Percentiles rank a stretch among this genome's conserved stretches.
Conservation (phyloP, 1,139 yeast genomes). For the Arxiozyma bovina region DNA sequence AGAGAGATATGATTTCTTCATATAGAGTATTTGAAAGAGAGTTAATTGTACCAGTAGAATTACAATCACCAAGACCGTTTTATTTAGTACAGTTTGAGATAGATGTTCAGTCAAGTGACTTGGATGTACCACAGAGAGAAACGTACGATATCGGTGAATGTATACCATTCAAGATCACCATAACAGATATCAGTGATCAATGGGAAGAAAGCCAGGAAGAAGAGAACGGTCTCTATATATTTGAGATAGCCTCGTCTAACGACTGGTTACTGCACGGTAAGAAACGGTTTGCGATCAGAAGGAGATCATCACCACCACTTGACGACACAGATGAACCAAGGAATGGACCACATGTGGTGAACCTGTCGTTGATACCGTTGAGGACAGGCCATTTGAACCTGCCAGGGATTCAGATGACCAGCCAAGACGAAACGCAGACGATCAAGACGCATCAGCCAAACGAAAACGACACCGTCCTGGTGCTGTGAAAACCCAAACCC, state of each 20-base stretch:
- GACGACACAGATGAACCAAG: too few relatives aligned
- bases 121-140: background rate
- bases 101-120: background rate
- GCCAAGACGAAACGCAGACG: constrained; percentile 27
- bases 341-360: constrained; percentile 5
- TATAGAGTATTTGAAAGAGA: constrained; percentile 14
- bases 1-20: too few relatives aligned
- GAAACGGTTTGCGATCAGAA: constrained; percentile 16
- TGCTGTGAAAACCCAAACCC: constrained; percentile 29
- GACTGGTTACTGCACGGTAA: constrained; percentile 31
- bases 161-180: constrained; percentile 13
- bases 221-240: constrained; percentile 9
- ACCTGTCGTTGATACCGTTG: constrained; percentile 58
- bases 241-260: constrained; percentile 22
- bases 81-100: constrained; percentile 16
- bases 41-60: constrained; percentile 23
- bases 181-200: constrained; percentile 14
- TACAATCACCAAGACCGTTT: constrained; percentile 22
- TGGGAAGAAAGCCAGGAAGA: constrained; percentile 14
- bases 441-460: constrained; percentile 60
- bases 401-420: constrained; percentile 52
- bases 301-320: too few relatives aligned
- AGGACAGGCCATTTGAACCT: constrained; percentile 62
- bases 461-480: constrained; percentile 57
- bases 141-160: constrained; percentile 15